phyloP scores from a whole-genome alignment of 371 early-diverging fungal species.

The Mucor saturninus region DNA sequence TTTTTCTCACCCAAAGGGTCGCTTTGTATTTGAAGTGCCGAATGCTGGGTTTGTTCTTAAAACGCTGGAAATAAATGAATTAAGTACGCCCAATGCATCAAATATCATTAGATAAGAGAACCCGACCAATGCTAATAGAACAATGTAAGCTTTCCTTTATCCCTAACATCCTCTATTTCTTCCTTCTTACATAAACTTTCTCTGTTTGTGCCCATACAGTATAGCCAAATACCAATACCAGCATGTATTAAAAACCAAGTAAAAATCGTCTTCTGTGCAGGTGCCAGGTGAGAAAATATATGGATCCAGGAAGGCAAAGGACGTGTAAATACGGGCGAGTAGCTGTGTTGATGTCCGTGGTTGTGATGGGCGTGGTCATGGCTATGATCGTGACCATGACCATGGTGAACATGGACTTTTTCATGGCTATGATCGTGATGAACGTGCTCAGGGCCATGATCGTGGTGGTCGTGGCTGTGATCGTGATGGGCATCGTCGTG shows the following conservation, averaged over 20 bases:
- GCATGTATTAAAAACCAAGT: conserved; percentile 61
- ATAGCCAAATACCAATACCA: conserved; percentile 52
- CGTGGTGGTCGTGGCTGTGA: conserved; percentile 22
- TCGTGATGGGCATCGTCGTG: conserved; percentile 24
- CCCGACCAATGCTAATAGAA: conserved; percentile 53
- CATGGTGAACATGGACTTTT: conserved; percentile 18
- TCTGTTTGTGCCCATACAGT: conserved; percentile 53
- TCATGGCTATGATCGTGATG: conserved; percentile 16
- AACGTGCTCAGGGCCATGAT: conserved; percentile 23
- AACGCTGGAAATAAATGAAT: conserved; percentile 59
- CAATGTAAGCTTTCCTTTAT: background rate
- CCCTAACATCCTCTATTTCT: background rate
- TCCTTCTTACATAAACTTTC: conserved; percentile 56
- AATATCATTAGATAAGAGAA: conserved; percentile 63
- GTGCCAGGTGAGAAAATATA: conserved; percentile 54
- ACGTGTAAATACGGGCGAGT: conserved; percentile 36
- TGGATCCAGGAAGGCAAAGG: conserved; percentile 47
- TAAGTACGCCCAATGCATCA: conserved; percentile 69
- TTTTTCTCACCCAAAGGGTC: conserved; percentile 59
- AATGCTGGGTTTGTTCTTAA: conserved; percentile 51
- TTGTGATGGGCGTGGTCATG: conserved; percentile 27
- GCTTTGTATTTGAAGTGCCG: conserved; percentile 54
- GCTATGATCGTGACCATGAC: conserved; percentile 26
- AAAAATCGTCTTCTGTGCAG: conserved; percentile 66
- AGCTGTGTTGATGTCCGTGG: conserved; percentile 38